Evolutionary conservation across 2,329 filamentous ascomycete species (phyloP).

Genomic region (Fusarium penzigii): DNA sequence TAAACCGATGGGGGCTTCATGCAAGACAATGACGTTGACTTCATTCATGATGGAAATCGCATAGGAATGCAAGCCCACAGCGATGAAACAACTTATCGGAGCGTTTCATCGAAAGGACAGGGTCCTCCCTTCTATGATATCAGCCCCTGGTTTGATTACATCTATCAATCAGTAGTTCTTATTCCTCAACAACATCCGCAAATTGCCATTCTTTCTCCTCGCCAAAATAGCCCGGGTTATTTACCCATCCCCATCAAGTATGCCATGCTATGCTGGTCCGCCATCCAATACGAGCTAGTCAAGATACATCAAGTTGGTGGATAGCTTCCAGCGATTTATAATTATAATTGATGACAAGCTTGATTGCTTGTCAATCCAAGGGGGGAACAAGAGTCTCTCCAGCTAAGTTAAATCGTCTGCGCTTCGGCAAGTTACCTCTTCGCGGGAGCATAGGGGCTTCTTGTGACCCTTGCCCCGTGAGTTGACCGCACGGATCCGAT

Average conservation of each 20-base stretch:
- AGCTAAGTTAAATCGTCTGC: neutral
- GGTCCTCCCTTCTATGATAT: neutral
- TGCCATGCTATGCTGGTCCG: no score
- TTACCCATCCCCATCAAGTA: no score
- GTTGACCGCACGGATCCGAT: constrained; percentile 24
- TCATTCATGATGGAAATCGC: no score
- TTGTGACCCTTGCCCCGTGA: neutral
- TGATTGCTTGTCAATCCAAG: neutral
- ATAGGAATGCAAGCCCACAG: neutral
- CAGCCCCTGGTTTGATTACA: neutral
- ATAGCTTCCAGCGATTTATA: no score
- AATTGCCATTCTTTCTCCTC: neutral
- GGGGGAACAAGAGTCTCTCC: no score
- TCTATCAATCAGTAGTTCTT: neutral
- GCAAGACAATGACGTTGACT: no score
- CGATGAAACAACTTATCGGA: neutral
- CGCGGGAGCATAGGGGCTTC: neutral
- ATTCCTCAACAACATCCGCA: neutral
- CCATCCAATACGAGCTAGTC: no score
- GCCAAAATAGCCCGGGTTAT: neutral
- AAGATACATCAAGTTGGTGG: no score
- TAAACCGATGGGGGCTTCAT: no score
- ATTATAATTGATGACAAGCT: neutral
- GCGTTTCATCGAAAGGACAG: neutral
- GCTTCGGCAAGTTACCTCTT: constrained; percentile 8